These are phyloP conservation scores for Sorghum bicolor DNA, from an alignment of 176 grass and related monocot species.

Conservation along the genomic window Sorghum_bicolor_NCBIv3 NC_012871.2:58992501-58993000, in stretches of 20 bases:
- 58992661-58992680: neutral
- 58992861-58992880: conserved; percentile 39
- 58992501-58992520: neutral
- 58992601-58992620: conserved; percentile 14
- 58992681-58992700: conserved; percentile 1
- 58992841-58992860: conserved; percentile 15
- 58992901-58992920: conserved; percentile 64
- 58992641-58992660: neutral
- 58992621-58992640: neutral
- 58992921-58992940: conserved; percentile 91
- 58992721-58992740: conserved; percentile 91
- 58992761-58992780: conserved; percentile 84
- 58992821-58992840: neutral
- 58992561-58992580: neutral
- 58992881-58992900: conserved; percentile 85
- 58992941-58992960: conserved; percentile 53
- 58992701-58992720: conserved; percentile 28
- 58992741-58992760: conserved; percentile 95
- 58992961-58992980: conserved; percentile 7
- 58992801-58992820: neutral
- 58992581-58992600: neutral
- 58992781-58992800: conserved; percentile 78
- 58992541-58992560: neutral
- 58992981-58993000: neutral
- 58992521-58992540: neutral